Evolutionary conservation across 805 yeast species (phyloP), one percentile per base, ranked within the genome.

Genomic region (Clavispora asparagi): DNA sequence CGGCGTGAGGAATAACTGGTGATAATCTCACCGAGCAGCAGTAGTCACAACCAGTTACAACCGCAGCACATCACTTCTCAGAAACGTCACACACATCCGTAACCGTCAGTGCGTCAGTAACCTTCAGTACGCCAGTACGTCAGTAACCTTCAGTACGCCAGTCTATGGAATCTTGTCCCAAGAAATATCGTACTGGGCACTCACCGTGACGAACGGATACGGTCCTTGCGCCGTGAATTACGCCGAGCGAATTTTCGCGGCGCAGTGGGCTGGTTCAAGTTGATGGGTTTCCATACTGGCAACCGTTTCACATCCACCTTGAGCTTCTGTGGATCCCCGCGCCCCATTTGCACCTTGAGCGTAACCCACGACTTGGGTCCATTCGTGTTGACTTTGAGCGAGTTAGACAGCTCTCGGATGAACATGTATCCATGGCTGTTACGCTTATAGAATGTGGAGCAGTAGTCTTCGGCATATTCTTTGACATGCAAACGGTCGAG

Each of bases 401-500:
- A 54, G 43, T 53, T 62, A 11, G 60, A 58, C 10, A 67, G 60
- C 41, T 66, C 71, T 37, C 57, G 57, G n/a, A 60, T 60, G 45
- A 65, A 66, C 71, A 66, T 66, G 46, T 64, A 66, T 14, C 69
- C 68, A 38, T 60, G 62, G 13, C 46, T 40, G 38, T 65, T 65
- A 39, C 71, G 47, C 41, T 63, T 64, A 53, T 65, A 66, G 50
- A 65, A 66, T 6, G 68, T 66, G 14, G 67, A 61, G 46, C 69
- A 62, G 50, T 57, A 60, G 25, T 57, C 59, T 36, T 59, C 63
- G 23, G 47, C 42, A 39, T 54, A 56, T 28, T 49, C 35, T 27
- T 39, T 43, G 14, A 16, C 25, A n/a, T 19, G 13, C 7, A 42
- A 16, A 19, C n/a, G 16, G 13, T 29, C 12, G 25, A 29, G 39